phyloP scores from a whole-genome alignment of 2,329 filamentous ascomycete genomes.

The Hypoxylon sp. region DNA sequence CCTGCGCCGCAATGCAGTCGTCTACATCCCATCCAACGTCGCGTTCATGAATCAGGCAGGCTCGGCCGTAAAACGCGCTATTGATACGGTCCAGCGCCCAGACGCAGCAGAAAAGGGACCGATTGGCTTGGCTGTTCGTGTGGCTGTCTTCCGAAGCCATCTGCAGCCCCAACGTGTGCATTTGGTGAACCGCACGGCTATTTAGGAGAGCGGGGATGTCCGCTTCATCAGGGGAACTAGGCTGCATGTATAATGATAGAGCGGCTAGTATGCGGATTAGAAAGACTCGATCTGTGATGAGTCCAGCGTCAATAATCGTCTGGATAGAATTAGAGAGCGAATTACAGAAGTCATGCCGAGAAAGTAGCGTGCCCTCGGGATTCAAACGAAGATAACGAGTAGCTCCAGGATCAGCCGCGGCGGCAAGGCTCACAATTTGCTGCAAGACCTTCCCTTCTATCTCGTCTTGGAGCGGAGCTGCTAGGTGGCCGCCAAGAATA shows the following conservation, averaged over 20 bases:
- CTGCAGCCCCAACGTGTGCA: constrained; percentile 70
- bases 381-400: constrained; percentile 62
- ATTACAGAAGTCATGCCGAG: constrained; percentile 64
- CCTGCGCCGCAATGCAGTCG: constrained; percentile 65
- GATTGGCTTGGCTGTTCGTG: constrained; percentile 60
- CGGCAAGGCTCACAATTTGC: constrained; percentile 70
- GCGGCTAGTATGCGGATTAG: constrained; percentile 69
- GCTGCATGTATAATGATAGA: constrained; percentile 72
- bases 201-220: constrained; percentile 69
- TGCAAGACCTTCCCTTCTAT: constrained; percentile 60
- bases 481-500: constrained; percentile 59
- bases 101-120: constrained; percentile 67
- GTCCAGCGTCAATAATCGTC: constrained; percentile 66
- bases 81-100: constrained; percentile 74
- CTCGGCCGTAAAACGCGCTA: constrained; percentile 71
- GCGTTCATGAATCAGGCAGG: constrained; percentile 71
- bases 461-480: constrained; percentile 50
- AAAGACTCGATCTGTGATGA: constrained; percentile 68
- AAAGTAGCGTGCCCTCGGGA: constrained; percentile 57
- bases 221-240: constrained; percentile 66
- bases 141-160: constrained; percentile 57
- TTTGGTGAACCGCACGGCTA: constrained; percentile 69
- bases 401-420: constrained; percentile 65
- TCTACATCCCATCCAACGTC: constrained; percentile 70
- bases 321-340: constrained; percentile 64